A percentile compares a stretch with the other conserved stretches of the same genome.
Evolutionary conservation across 2,329 filamentous ascomycete genomes (phyloP).

Genomic region (Sarocladium oryzae): DNA sequence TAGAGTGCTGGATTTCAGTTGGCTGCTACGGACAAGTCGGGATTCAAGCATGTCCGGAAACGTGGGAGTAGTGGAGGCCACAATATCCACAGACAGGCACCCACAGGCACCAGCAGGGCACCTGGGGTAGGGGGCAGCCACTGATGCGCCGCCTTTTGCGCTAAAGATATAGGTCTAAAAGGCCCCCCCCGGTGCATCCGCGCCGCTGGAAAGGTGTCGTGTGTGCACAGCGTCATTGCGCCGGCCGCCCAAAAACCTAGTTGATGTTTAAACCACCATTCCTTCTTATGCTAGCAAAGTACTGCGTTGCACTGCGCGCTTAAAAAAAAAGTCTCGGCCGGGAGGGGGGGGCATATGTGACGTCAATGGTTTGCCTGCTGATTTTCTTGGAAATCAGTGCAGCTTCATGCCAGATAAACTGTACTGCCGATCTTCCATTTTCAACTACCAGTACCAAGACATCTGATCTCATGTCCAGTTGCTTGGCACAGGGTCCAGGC

Average conservation of each 20-base stretch:
- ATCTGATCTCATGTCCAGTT: background rate
- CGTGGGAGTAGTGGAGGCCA: background rate
- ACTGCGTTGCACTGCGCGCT: no score
- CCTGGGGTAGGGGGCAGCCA: no score
- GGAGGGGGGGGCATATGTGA: no score
- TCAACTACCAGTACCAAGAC: background rate
- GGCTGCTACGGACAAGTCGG: no score
- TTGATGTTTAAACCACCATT: no score
- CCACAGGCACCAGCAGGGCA: background rate
- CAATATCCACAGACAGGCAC: background rate
- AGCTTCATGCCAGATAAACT: background rate
- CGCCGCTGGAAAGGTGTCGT: background rate
- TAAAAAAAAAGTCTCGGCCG: no score
- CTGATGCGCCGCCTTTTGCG: no score
- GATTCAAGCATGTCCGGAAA: background rate
- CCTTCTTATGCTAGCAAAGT: no score
- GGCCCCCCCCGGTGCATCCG: constrained; percentile 1
- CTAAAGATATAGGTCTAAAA: no score
- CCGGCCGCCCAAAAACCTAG: background rate
- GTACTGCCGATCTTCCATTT: background rate
- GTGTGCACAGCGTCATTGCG: constrained; percentile 1
- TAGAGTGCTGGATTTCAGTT: background rate
- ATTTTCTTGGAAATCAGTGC: no score
- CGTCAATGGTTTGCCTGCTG: no score
- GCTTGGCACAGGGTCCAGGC: constrained; percentile 4